These are phyloP conservation scores for Oryza meyeriana DNA, from an alignment of 176 grass and related monocot genomes.

Conservation along the genomic window DNA sequence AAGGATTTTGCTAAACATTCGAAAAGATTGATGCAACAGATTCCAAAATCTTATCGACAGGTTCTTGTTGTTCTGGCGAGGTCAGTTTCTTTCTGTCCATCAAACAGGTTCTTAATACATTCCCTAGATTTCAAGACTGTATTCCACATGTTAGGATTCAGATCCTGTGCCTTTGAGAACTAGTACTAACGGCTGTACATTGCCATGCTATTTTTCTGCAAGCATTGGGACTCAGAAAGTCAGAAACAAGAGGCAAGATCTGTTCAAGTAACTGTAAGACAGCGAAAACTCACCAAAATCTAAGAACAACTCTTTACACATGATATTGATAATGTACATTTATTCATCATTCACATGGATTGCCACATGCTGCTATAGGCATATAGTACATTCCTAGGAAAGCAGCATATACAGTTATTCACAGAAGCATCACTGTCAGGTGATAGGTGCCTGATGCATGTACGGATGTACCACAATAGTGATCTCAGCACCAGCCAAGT, in stretches of 20 bases:
- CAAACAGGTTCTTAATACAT: constrained; percentile 36
- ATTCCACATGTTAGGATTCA: background rate
- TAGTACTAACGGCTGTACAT: background rate
- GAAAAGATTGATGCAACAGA: constrained; percentile 15
- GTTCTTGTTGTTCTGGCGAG: background rate
- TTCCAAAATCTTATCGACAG: background rate
- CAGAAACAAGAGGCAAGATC: background rate
- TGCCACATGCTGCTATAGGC: background rate
- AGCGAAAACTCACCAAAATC: background rate
- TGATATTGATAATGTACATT: background rate
- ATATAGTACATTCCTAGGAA: background rate
- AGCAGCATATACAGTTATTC: background rate
- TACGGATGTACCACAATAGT: constrained; percentile 8
- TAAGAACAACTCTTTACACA: background rate
- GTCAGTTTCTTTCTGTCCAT: background rate
- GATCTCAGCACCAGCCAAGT: background rate
- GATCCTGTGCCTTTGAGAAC: background rate
- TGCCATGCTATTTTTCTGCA: background rate
- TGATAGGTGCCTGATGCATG: background rate
- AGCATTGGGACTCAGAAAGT: background rate
- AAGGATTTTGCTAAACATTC: constrained; percentile 28
- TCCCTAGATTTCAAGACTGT: background rate
- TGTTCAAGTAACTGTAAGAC: background rate
- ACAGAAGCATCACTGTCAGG: background rate
- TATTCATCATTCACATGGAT: background rate